phyloP scores from a whole-genome alignment of 768 basidiomycete species.

The Macrolepiota fuliginosa region DNA sequence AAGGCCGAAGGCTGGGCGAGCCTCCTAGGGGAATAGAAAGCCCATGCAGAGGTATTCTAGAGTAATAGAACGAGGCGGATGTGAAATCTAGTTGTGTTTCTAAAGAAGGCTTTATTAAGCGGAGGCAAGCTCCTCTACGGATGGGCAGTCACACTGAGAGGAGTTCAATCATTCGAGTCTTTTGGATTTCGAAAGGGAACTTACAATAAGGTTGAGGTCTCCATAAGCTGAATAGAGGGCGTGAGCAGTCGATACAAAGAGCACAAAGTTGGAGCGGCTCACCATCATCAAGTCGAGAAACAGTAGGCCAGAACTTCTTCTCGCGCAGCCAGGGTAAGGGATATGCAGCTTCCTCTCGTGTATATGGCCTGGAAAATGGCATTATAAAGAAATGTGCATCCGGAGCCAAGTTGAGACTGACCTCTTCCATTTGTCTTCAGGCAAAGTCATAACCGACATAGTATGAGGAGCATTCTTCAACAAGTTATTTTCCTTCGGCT shows the following conservation, averaged over 20 bases:
- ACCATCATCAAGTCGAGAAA: constrained; percentile 93
- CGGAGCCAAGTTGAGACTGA: constrained; percentile 28
- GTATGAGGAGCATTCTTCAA: constrained; percentile 96
- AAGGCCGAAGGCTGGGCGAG: constrained; percentile 41
- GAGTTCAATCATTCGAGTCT: constrained; percentile 15
- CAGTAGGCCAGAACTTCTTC: constrained; percentile 97
- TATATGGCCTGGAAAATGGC: constrained; percentile 64
- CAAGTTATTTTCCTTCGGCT: constrained; percentile 88
- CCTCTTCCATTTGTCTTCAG: constrained; percentile 87
- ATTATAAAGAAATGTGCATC: constrained; percentile 4
- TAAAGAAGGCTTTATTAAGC: constrained; percentile 20
- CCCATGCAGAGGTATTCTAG: constrained; percentile 25
- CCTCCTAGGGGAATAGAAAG: constrained; percentile 54
- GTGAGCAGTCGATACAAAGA: constrained; percentile 4
- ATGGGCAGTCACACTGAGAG: constrained; percentile 77
- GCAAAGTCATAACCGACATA: constrained; percentile 63
- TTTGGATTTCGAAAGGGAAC: constrained; percentile 26
- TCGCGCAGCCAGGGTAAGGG: constrained; percentile 79
- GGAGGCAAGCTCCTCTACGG: constrained; percentile 72
- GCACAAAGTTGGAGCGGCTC: constrained; percentile 20
- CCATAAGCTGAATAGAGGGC: constrained; percentile 66
- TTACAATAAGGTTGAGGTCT: constrained; percentile 84
- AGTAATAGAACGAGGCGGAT: constrained; percentile 13
- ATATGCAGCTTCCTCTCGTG: constrained; percentile 87
- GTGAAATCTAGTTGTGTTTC: constrained; percentile 13